These are phyloP conservation scores for Melanogaster broomeanus DNA, from an alignment of 768 basidiomycete genomes.

Conservation along the genomic window DNA sequence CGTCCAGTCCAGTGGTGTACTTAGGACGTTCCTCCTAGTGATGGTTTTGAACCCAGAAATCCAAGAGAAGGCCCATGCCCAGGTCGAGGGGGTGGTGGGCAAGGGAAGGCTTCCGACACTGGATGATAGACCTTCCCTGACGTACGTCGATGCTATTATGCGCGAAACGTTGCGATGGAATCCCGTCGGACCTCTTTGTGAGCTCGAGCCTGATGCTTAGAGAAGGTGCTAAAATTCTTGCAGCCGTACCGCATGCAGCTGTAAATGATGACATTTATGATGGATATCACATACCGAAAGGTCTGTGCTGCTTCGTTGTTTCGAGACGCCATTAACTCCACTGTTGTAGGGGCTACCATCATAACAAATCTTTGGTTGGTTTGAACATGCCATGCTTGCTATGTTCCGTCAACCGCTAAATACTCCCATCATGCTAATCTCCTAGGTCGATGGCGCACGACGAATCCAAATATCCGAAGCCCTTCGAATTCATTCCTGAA, in stretches of 20 bases:
- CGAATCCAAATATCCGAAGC: slow-evolving; percentile 34
- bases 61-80: slow-evolving; percentile 17
- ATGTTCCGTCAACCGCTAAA: background rate
- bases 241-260: slow-evolving; percentile 15
- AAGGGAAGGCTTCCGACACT: slow-evolving; percentile 19
- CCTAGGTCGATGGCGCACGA: slow-evolving; percentile 18
- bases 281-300: slow-evolving; percentile 42
- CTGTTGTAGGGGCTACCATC: slow-evolving; percentile 16
- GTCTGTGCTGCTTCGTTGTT: background rate
- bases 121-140: slow-evolving; percentile 23
- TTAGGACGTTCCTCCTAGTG: slow-evolving; percentile 11
- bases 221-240: background rate
- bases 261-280: slow-evolving; percentile 18
- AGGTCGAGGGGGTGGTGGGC: slow-evolving; percentile 20
- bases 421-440: background rate
- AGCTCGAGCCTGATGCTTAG: background rate
- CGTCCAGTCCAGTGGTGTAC: slow-evolving; percentile 7
- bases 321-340: background rate
- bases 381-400: background rate
- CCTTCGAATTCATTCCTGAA: slow-evolving; percentile 39
- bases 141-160: slow-evolving; percentile 39
- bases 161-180: slow-evolving; percentile 32
- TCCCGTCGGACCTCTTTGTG: slow-evolving; percentile 14
- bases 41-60: slow-evolving; percentile 18
- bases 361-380: slow-evolving; percentile 34